A percentile compares a stretch with the other conserved stretches of the same genome.
These are phyloP conservation scores for Leishmania gerbilli DNA, from an alignment of 208 protist species.

Conservation along the genomic window DNA sequence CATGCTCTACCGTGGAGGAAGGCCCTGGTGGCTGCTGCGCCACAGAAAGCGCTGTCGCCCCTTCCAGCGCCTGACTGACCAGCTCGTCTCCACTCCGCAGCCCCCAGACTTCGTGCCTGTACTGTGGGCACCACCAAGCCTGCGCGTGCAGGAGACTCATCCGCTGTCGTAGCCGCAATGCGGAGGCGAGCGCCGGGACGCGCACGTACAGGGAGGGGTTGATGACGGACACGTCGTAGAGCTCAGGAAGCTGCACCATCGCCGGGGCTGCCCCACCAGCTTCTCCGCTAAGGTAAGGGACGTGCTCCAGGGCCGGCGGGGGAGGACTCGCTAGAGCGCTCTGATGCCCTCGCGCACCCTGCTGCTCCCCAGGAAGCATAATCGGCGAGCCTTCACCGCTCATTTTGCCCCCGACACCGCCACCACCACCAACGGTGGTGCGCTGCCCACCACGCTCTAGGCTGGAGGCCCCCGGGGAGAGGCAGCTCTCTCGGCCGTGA, in stretches of 20 bases:
- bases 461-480: neutral
- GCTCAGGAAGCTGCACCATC: neutral
- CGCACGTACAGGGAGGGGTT: conserved; percentile 20
- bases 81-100: neutral
- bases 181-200: conserved; percentile 15
- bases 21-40: neutral
- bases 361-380: neutral
- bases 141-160: conserved; percentile 26
- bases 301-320: neutral
- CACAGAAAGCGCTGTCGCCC: neutral
- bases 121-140: conserved; percentile 22
- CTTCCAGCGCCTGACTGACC: neutral
- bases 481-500: neutral
- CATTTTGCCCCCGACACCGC: too few relatives aligned
- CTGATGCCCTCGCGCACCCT: neutral
- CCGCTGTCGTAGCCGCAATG: conserved; percentile 18
- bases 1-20: neutral
- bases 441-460: neutral
- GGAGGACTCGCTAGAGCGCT: neutral
- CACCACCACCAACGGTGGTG: neutral
- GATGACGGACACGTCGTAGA: conserved; percentile 28
- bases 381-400: neutral
- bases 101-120: conserved; percentile 18
- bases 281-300: neutral
- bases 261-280: neutral